Evolutionary conservation across 805 yeast genomes (phyloP), one percentile per base, ranked within the genome.

Genomic region (Candida coleopterorum): DNA sequence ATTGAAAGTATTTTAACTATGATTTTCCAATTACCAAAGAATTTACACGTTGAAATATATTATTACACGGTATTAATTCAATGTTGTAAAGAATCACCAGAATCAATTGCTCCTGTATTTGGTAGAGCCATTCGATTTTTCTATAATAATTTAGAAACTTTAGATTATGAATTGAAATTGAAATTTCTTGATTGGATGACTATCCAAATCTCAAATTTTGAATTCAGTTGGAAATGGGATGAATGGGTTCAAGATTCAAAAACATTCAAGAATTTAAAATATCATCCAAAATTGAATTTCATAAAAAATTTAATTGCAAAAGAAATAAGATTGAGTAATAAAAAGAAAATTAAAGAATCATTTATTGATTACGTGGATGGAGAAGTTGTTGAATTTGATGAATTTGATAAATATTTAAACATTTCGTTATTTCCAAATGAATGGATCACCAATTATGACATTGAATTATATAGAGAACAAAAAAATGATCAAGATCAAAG

Each of bases 161-260:
- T 88, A 36, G 96, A 90, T 54, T 79, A 78, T 49, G 96, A 88
- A 58, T 64, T 85, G 36, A 74, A 79, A 45, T 70, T 77, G 41
- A 69, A 89, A 41, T 84, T 77, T 46, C 67, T 86, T 49, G 90
- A 85, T 58, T 93, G 97, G 97, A 81, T 94, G 68, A 73, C 95
- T 1, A 81, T 85, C 38, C 98, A 93, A 60, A 75, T 93, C 56
- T 84, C 95, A 50, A 93, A 90, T 55, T 93, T 90, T 58, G 88
- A 84, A 39, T 93, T 86, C 62, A 85, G 89, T 25, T 93, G 99
- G 99, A 87, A 88, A 54, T 93, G 98, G 98, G 78, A 76, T 44
- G 97, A 89, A 58, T 93, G 98, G 98, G 76, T 72, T 18, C 62
- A 58, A 2, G 85, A 80, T 49, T 70, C 81, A 0, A 49, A 55